Evolutionary conservation across 805 yeast species (phyloP).

Genomic region (Ascoidea rubescens): DNA sequence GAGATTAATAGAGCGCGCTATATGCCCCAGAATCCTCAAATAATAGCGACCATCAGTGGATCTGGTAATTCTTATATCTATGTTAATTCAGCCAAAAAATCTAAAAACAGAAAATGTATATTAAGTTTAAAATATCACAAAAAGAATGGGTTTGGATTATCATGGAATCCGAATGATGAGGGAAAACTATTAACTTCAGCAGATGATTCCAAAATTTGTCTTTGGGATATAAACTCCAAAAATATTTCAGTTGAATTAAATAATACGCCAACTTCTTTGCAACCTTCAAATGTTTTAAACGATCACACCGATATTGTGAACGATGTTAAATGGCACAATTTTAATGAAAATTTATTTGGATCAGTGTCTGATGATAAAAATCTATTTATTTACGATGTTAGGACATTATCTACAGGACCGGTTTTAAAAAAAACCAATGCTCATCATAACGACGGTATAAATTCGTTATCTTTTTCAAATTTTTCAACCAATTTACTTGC

Average conservation of each 20-base stretch:
- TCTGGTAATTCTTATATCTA: conserved; percentile 46
- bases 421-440: conserved; percentile 16
- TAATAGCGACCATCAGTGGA: conserved; percentile 58
- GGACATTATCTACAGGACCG: conserved; percentile 18
- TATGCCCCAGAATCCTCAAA: conserved; percentile 43
- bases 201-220: conserved; percentile 50
- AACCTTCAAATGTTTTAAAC: conserved; percentile 20
- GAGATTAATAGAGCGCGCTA: conserved; percentile 66
- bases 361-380: conserved; percentile 62
- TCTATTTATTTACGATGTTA: conserved; percentile 39
- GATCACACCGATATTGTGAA: conserved; percentile 50
- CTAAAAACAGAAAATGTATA: conserved; percentile 15
- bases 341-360: conserved; percentile 39
- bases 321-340: conserved; percentile 61
- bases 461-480: conserved; percentile 52
- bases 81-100: conserved; percentile 20
- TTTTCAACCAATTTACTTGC: conserved; percentile 48
- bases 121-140: conserved; percentile 35
- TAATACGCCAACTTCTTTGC: not conserved
- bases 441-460: conserved; percentile 27
- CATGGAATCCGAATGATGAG: conserved; percentile 39
- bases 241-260: not conserved
- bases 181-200: conserved; percentile 47
- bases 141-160: conserved; percentile 62
- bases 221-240: conserved; percentile 35